phyloP scores from a whole-genome alignment of 495 filamentous ascomycete species.

The Hypoxylon intermedium region DNA sequence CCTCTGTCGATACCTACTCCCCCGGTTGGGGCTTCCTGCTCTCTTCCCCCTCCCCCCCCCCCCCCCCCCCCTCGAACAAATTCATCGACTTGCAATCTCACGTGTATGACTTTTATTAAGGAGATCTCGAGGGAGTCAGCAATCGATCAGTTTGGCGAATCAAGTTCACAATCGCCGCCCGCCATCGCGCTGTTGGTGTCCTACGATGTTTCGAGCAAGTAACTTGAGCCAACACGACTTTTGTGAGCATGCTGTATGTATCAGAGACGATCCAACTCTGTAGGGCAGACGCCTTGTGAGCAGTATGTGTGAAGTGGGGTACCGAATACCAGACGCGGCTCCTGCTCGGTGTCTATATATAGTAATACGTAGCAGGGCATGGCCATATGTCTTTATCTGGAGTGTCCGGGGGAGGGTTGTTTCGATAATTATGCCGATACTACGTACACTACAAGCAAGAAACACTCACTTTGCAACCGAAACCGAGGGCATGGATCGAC shows the following conservation, averaged over 20 bases:
- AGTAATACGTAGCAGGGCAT: constrained; percentile 14
- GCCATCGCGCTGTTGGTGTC: neutral
- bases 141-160: constrained; percentile 12
- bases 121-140: neutral
- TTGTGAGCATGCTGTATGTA: neutral
- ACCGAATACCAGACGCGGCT: neutral
- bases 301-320: constrained; percentile 8
- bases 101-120: constrained; percentile 10
- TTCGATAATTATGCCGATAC: constrained; percentile 10
- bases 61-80: neutral
- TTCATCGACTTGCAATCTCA: constrained; percentile 7
- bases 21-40: constrained; percentile 26
- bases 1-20: constrained; percentile 23
- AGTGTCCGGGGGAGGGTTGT: neutral
- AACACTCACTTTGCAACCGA: too few relatives aligned
- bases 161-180: neutral
- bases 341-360: constrained; percentile 35
- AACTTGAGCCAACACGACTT: constrained; percentile 2
- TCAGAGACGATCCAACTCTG: neutral
- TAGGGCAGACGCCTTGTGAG: neutral
- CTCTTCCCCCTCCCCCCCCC: constrained; percentile 13
- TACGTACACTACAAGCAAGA: neutral
- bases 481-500: too few relatives aligned
- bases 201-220: constrained; percentile 5
- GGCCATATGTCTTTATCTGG: neutral